These are phyloP conservation scores for Ophiocordyceps polyrhachis-furcata DNA, from an alignment of 2,329 filamentous ascomycete genomes.

Conservation along the genomic window DNA sequence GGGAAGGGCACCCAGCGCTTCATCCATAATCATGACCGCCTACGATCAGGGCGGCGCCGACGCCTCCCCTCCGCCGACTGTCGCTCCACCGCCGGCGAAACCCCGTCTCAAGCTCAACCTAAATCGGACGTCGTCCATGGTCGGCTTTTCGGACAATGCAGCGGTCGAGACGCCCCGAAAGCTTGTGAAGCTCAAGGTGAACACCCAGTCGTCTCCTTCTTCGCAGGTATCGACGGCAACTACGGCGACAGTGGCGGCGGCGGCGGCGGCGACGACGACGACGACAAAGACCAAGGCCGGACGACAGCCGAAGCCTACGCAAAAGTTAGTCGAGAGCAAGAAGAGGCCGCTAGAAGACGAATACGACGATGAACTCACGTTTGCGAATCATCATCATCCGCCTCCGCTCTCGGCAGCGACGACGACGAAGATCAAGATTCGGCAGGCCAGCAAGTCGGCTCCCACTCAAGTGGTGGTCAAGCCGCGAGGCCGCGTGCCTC, in stretches of 20 bases:
- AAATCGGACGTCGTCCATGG: constrained; percentile 13
- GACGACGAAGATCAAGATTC: constrained; percentile 35
- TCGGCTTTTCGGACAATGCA: constrained; percentile 1
- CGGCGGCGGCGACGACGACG: constrained; percentile 2
- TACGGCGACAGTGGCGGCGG: neutral
- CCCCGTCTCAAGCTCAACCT: constrained; percentile 22
- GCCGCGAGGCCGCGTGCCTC: constrained; percentile 47
- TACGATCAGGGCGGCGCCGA: constrained; percentile 6
- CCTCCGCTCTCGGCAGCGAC: neutral
- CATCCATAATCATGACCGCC: constrained; percentile 11
- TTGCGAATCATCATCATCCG: neutral
- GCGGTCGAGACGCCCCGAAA: constrained; percentile 15
- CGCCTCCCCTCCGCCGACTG: neutral
- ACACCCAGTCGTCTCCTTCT: constrained; percentile 6
- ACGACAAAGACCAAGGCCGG: constrained; percentile 38
- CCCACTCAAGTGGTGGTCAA: constrained; percentile 30
- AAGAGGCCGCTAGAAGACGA: constrained; percentile 41
- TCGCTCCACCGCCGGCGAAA: constrained; percentile 12
- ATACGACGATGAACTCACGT: constrained; percentile 25
- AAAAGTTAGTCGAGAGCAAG: constrained; percentile 37
- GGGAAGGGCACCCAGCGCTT: neutral
- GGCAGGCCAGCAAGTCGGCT: constrained; percentile 17
- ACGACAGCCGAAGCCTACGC: constrained; percentile 37
- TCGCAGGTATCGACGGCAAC: neutral
- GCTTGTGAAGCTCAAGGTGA: constrained; percentile 23